Evolutionary conservation across 2,329 filamentous ascomycete genomes (phyloP).

Genomic region (Bipolaris zeicola): DNA sequence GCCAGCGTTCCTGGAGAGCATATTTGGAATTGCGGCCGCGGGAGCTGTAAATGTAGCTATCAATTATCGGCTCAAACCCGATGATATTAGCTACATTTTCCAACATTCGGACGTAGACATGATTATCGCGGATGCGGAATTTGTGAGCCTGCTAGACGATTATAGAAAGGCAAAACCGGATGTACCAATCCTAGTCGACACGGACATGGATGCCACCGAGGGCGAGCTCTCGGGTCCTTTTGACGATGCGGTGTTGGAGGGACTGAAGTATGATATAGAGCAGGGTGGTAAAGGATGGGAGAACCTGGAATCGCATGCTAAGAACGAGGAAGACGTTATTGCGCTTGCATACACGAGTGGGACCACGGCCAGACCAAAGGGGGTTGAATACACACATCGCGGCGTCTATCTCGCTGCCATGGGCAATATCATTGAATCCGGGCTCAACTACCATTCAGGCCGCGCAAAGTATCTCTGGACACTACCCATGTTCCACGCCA

Average conservation of each 20-base stretch:
- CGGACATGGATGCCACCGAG: constrained; percentile 78
- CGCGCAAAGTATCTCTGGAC: constrained; percentile 89
- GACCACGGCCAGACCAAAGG: constrained; percentile 89
- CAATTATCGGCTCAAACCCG: constrained; percentile 76
- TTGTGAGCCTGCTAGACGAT: constrained; percentile 68
- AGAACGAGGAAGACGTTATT: constrained; percentile 79
- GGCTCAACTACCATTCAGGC: constrained; percentile 72
- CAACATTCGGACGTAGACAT: constrained; percentile 83
- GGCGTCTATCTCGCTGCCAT: constrained; percentile 84
- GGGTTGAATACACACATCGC: constrained; percentile 89
- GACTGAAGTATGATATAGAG: constrained; percentile 71
- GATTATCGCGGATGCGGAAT: constrained; percentile 88
- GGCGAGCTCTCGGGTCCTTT: constrained; percentile 79
- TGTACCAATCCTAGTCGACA: constrained; percentile 77
- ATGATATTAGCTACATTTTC: constrained; percentile 91
- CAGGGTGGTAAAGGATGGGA: constrained; percentile 75
- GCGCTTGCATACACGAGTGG: constrained; percentile 93
- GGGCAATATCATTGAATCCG: constrained; percentile 86
- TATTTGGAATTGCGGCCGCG: constrained; percentile 84
- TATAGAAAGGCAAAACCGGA: constrained; percentile 66
- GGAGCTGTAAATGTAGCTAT: constrained; percentile 77
- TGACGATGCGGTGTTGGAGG: constrained; percentile 81
- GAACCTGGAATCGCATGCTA: constrained; percentile 71
- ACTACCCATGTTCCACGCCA: constrained; percentile 80
- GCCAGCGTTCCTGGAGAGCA: constrained; percentile 87